Conservation (phyloP, 331 rosid species). For the Quercus tomentella region DNA sequence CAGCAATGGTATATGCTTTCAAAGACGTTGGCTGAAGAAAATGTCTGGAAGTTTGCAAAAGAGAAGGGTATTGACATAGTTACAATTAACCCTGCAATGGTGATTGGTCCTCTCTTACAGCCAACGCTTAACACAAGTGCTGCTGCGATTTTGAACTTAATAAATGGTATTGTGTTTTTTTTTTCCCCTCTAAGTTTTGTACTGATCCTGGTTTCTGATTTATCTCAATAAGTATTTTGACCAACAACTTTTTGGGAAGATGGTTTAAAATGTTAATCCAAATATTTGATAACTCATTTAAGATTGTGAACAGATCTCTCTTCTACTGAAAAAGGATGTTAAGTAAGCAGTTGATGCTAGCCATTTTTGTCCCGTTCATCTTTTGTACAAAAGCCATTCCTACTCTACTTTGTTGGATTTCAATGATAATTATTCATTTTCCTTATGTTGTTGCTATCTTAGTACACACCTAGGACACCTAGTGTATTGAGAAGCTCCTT, state of each 20-base stretch:
- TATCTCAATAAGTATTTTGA: not conserved
- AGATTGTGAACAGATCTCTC: no score
- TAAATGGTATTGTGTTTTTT: constrained; percentile 46
- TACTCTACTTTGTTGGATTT: no score
- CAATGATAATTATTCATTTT: no score
- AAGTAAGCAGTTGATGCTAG: not conserved
- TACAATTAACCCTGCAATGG: constrained; percentile 62
- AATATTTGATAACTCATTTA: no score
- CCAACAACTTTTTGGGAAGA: not conserved
- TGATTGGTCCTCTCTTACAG: constrained; percentile 77
- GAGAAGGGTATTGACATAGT: constrained; percentile 79
- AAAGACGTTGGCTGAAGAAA: constrained; percentile 86
- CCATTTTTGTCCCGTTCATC: not conserved
- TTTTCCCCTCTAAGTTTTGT: not conserved
- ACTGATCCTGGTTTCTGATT: not conserved
- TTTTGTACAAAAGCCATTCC: not conserved
- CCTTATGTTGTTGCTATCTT: no score
- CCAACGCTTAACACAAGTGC: constrained; percentile 65
- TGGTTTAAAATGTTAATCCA: no score
- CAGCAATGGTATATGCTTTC: constrained; percentile 78
- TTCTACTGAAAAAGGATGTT: not conserved
- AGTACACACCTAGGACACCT: no score
- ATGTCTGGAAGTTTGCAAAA: constrained; percentile 84
- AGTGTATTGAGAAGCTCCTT: not conserved
- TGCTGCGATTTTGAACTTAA: constrained; percentile 35